phyloP scores from a whole-genome alignment of 106 monocot genomes.

The Dendrobium nobile region DNA sequence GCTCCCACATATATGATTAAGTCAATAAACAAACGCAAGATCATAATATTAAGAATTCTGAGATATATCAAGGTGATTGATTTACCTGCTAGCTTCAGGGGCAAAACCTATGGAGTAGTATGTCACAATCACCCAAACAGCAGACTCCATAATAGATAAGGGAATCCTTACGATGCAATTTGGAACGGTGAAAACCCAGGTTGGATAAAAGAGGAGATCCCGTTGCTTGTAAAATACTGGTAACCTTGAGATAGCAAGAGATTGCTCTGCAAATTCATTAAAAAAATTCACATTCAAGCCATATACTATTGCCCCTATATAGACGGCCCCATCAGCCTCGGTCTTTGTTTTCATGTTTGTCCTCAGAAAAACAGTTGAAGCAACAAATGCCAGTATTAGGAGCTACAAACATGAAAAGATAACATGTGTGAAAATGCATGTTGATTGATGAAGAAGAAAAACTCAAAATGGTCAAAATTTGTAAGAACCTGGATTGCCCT shows the following conservation, averaged over 20 bases:
- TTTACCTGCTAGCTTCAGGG: conserved; percentile 58
- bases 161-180: conserved; percentile 54
- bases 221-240: conserved; percentile 89
- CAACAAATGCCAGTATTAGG: conserved; percentile 30
- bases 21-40: too few species aligned
- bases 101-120: conserved; percentile 73
- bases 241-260: conserved; percentile 47
- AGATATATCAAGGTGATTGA: background rate
- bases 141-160: conserved; percentile 53
- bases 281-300: conserved; percentile 59
- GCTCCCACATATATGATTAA: too few species aligned
- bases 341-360: conserved; percentile 38
- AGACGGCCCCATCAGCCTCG: conserved; percentile 38
- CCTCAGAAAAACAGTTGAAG: conserved; percentile 43
- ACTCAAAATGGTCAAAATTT: background rate
- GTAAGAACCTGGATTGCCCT: conserved; percentile 41
- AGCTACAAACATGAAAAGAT: conserved; percentile 19
- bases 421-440: background rate
- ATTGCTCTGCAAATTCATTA: conserved; percentile 65
- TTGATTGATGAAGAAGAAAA: background rate
- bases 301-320: conserved; percentile 58
- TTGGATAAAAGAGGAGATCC: conserved; percentile 69
- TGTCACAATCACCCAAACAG: conserved; percentile 53
- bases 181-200: conserved; percentile 67
- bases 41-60: background rate